These are phyloP conservation scores for Sclerotinia subarctica DNA, from an alignment of 2,329 filamentous ascomycete genomes.

Conservation along the genomic window DNA sequence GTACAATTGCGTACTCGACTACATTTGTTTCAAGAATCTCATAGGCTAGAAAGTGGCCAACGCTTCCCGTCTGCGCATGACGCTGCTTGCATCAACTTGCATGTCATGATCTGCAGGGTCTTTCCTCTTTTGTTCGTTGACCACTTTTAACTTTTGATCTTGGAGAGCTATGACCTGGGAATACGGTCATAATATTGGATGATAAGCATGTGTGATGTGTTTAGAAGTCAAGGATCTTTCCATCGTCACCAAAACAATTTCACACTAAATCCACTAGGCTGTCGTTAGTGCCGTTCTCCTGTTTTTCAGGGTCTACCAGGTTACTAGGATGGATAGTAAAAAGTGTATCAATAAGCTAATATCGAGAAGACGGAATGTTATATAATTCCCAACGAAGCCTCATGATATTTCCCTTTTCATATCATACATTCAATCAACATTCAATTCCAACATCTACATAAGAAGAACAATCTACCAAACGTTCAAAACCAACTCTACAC, in stretches of 20 bases:
- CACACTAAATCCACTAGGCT: background rate
- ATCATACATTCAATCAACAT: background rate
- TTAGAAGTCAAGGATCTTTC: background rate
- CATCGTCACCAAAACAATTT: background rate
- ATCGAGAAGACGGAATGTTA: background rate
- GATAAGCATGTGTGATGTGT: conserved; percentile 3
- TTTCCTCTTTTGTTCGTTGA: background rate
- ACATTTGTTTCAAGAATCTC: background rate
- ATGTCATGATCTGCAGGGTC: conserved; percentile 13
- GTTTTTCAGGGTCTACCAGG: conserved; percentile 5
- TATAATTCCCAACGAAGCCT: background rate
- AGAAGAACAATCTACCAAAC: background rate
- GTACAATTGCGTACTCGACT: background rate
- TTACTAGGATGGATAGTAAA: background rate
- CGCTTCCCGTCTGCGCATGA: background rate
- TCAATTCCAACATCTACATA: too few species aligned
- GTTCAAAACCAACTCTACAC: background rate
- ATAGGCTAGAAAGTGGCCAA: conserved; percentile 3
- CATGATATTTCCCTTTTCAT: background rate
- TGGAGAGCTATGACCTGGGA: background rate
- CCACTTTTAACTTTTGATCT: background rate
- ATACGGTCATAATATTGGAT: conserved; percentile 1
- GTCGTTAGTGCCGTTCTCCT: background rate
- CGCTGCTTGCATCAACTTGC: background rate
- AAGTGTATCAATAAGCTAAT: background rate